Percentiles rank a stretch among this genome's conserved stretches.
Evolutionary conservation across 805 yeast genomes (phyloP).

Genomic region (Saturnispora halmiae): DNA sequence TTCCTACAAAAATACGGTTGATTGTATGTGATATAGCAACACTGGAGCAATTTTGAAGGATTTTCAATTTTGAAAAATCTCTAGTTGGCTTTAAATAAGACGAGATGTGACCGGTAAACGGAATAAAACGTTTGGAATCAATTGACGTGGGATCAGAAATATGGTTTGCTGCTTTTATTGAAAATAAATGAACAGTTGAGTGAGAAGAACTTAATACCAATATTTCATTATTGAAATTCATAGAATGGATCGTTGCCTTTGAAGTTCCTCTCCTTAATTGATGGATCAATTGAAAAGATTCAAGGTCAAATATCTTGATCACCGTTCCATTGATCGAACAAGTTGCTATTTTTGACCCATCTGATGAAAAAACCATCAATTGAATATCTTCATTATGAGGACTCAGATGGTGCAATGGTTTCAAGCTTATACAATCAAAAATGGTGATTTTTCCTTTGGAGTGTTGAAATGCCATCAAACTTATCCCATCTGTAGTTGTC

Average conservation of each 20-base stretch:
- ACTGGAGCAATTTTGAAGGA: too few species aligned
- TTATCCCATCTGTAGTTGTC: slow-evolving; percentile 36
- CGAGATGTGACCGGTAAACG: too few species aligned
- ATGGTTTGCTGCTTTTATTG: too few species aligned
- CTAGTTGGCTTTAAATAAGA: not conserved
- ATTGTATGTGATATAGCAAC: too few species aligned
- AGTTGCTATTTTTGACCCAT: slow-evolving; percentile 77
- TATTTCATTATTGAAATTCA: slow-evolving; percentile 65
- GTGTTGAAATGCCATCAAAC: slow-evolving; percentile 49
- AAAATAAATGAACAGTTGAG: slow-evolving; percentile 89
- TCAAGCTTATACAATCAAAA: slow-evolving; percentile 65
- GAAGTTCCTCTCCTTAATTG: slow-evolving; percentile 85
- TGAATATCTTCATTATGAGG: slow-evolving; percentile 80
- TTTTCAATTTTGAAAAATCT: not conserved
- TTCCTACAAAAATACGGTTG: not conserved
- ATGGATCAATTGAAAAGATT: slow-evolving; percentile 50
- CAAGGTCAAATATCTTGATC: slow-evolving; percentile 67
- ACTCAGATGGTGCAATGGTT: slow-evolving; percentile 71
- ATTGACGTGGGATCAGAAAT: too few species aligned
- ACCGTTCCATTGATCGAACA: slow-evolving; percentile 89
- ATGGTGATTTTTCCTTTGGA: slow-evolving; percentile 63
- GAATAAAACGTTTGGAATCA: too few species aligned
- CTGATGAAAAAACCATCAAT: slow-evolving; percentile 55
- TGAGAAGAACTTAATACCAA: slow-evolving; percentile 82
- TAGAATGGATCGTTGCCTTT: slow-evolving; percentile 68